Base-by-base conservation (phyloP, 495 filamentous ascomycete genomes). In the Hypoxylon trugodes region DNA sequence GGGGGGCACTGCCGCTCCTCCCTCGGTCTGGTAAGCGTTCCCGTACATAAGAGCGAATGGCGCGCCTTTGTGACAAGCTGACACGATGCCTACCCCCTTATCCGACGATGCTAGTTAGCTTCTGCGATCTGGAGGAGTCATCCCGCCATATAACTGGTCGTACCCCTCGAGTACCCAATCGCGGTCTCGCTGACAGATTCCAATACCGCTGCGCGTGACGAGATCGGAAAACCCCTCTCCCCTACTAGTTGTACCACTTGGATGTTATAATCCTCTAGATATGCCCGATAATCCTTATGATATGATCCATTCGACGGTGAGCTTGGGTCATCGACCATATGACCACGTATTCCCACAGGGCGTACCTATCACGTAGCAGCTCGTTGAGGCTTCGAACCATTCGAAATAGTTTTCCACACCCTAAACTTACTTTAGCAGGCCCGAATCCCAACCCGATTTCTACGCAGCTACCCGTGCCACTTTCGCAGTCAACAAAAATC, bases 41-140 rank as follows among this genome's bases (percentile, higher is more conserved):
- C 12, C 30, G 28, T 51, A 55, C 59, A 46, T 51, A 50, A 63
- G 51, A 28, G 47, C 42, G 25, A 42, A 51, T 65, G n/a, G 40
- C 19, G 37, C 38, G n/a, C 50, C 45, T 52, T 45, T 4, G 12
- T 1, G 22, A 24, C 46, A 33, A 54, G 59, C 47, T 59, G 49
- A 53, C 41, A 58, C 46, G 38, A 59, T 59, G 53, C 57, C n/a
- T n/a, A n/a, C n/a, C n/a, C n/a, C 65, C 53, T 54, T 68, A 68
- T 59, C 65, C 65, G 65, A 64, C 36, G 49, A 49, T 36, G 53
- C 52, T 63, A 26, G 53, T 47, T 63, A 26, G 49, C 47, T 19
- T 19, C 58, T 61, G 33, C 45, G 21, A 35, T n/a, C 50, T 50
- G 24, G 61, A 59, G 32, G 19, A 12, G 46, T 33, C 55, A 53